These are phyloP conservation scores for Ganoderma meredithae DNA, from an alignment of 1,284 basidiomycete genomes.

Conservation along the genomic window DNA sequence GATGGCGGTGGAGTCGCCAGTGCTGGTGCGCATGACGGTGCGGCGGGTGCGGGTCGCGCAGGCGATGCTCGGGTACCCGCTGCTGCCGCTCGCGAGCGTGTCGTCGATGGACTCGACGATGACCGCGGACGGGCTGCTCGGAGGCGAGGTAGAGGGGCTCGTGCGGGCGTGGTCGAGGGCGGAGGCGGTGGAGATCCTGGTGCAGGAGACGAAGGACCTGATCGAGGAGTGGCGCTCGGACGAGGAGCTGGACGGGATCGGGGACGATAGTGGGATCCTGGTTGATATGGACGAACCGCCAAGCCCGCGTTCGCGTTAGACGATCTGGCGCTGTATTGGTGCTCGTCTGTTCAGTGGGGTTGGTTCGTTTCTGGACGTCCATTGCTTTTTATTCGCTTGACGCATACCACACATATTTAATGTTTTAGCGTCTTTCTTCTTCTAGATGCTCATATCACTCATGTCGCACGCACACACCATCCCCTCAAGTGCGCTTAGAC, in stretches of 20 bases:
- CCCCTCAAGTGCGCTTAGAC: background rate
- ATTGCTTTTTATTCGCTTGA: background rate
- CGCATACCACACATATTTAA: background rate
- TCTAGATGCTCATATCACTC: background rate
- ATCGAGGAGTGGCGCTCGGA: constrained; percentile 63
- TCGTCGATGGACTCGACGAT: constrained; percentile 29
- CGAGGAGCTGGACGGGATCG: constrained; percentile 31
- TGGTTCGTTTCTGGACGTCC: background rate
- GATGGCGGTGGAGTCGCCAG: constrained; percentile 53
- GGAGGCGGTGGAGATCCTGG: constrained; percentile 58
- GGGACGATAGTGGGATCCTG: constrained; percentile 40
- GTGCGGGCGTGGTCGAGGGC: constrained; percentile 60
- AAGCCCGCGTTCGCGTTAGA: constrained; percentile 7
- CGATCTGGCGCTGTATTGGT: background rate
- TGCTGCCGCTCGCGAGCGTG: constrained; percentile 48
- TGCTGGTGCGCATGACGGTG: constrained; percentile 62
- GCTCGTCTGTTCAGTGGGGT: background rate
- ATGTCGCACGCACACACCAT: background rate
- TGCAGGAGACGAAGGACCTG: constrained; percentile 60
- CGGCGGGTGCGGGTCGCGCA: constrained; percentile 68
- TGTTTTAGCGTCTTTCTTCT: too few relatives aligned
- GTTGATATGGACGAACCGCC: constrained; percentile 33
- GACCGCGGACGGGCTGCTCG: background rate
- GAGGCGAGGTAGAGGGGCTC: constrained; percentile 38
- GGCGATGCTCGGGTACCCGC: constrained; percentile 65